These are phyloP conservation scores for Bipolaris bicolor DNA, from an alignment of 2,329 filamentous ascomycete species.

Conservation along the genomic window DNA sequence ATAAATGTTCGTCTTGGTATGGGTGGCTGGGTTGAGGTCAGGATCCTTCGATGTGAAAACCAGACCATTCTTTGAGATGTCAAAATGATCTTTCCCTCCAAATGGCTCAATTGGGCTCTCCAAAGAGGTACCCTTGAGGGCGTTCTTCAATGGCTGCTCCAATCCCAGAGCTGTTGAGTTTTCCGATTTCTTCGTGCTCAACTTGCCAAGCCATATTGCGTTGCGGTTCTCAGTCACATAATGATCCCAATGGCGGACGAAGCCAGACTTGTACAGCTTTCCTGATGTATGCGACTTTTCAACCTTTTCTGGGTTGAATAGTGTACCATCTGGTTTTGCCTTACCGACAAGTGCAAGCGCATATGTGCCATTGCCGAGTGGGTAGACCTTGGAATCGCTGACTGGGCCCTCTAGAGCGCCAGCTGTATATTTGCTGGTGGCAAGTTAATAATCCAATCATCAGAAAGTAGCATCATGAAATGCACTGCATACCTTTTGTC, in stretches of 20 bases:
- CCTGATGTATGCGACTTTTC: slow-evolving; percentile 67
- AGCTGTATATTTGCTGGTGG: slow-evolving; percentile 48
- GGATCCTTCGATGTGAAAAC: slow-evolving; percentile 80
- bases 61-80: slow-evolving; percentile 69
- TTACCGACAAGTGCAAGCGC: slow-evolving; percentile 62
- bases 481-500: slow-evolving; percentile 35
- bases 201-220: slow-evolving; percentile 73
- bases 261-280: slow-evolving; percentile 75
- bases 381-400: slow-evolving; percentile 55
- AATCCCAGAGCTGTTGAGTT: neutral
- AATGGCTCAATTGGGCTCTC: slow-evolving; percentile 78
- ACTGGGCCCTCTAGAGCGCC: slow-evolving; percentile 55
- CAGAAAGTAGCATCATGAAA: neutral
- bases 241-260: slow-evolving; percentile 83
- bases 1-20: slow-evolving; percentile 85
- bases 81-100: slow-evolving; percentile 80
- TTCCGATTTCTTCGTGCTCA: slow-evolving; percentile 47
- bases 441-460: slow-evolving; percentile 4
- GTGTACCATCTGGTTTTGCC: slow-evolving; percentile 70
- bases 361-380: slow-evolving; percentile 46
- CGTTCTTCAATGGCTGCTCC: slow-evolving; percentile 62
- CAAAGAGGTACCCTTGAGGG: slow-evolving; percentile 64
- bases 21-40: slow-evolving; percentile 70
- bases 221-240: slow-evolving; percentile 73
- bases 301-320: slow-evolving; percentile 70